These are phyloP conservation scores for Cryptococcus wingfieldii DNA, from an alignment of 1,284 basidiomycete genomes.

Conservation along the genomic window DNA sequence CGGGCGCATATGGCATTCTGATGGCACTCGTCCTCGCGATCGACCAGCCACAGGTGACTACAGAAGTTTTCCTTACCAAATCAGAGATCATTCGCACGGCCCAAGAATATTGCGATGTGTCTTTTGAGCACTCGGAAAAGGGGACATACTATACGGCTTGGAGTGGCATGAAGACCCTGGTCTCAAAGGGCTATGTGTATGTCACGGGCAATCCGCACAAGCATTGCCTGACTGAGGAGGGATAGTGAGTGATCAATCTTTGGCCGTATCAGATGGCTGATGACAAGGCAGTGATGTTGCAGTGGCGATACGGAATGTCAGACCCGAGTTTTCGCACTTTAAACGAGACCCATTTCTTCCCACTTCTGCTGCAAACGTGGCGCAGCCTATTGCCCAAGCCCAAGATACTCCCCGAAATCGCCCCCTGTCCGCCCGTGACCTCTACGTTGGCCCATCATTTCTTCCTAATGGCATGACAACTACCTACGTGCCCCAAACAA, in stretches of 20 bases:
- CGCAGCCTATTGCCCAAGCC: background rate
- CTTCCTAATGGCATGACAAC: background rate
- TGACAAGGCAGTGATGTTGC: constrained; percentile 34
- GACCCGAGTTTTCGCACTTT: constrained; percentile 30
- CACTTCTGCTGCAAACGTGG: constrained; percentile 3
- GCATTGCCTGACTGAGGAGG: constrained; percentile 44
- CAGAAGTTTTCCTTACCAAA: constrained; percentile 38
- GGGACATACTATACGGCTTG: constrained; percentile 44
- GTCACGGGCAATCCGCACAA: constrained; percentile 43
- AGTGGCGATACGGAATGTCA: constrained; percentile 25
- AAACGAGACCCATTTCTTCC: constrained; percentile 27
- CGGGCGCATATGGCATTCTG: constrained; percentile 45
- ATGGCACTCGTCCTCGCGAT: constrained; percentile 38
- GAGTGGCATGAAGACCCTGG: constrained; percentile 44
- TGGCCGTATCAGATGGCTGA: background rate
- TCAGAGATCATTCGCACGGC: constrained; percentile 37
- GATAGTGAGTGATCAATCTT: constrained; percentile 35
- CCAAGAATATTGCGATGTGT: constrained; percentile 36
- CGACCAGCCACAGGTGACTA: constrained; percentile 26
- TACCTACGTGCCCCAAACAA: background rate
- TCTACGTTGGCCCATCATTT: background rate
- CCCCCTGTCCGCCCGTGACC: background rate
- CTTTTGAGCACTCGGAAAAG: constrained; percentile 40
- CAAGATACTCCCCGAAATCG: background rate
- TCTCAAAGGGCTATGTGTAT: constrained; percentile 41